Base-by-base conservation (phyloP, 1,284 basidiomycete species). In the Hemileia vastatrix region DNA sequence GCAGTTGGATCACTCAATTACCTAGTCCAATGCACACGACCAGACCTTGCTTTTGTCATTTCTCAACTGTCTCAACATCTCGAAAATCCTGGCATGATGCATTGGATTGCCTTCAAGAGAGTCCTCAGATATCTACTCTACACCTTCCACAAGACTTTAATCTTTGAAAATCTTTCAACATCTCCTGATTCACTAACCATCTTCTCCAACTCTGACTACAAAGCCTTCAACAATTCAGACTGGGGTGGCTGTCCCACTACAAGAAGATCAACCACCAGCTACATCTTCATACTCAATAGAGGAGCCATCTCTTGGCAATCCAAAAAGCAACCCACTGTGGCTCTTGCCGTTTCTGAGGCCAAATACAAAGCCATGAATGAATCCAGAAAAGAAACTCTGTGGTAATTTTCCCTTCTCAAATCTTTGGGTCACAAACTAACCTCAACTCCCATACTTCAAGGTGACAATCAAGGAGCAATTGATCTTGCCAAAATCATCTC, bases 401-500 rank as follows among this genome's bases (percentile, higher is more conserved):
- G 54, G 54, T 45, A 44, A n/a, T n/a, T n/a, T n/a, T n/a, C n/a
- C n/a, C n/a, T n/a, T n/a, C n/a, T n/a, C n/a, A n/a, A n/a, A n/a
- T n/a, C n/a, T n/a, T n/a, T n/a, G n/a, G n/a, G n/a, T n/a, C n/a
- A n/a, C n/a, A n/a, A n/a, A n/a, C n/a, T n/a, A n/a, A n/a, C n/a
- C n/a, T n/a, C n/a, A n/a, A n/a, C n/a, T n/a, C n/a, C 71, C 0
- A 59, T 61, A 0, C 57, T 81, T 9, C 64, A 64, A 27, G 63
- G 64, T 8, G 78, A 82, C 67, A 81, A 81, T 64, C 61, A 70
- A 6, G 70, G 75, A 0, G 69, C 77, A 0, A 76, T 80, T 32
- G 53, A 66, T 0, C 64, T 81, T 0, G 70, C 77, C 0, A 44
- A 73, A 77, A 78, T 56, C 70, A 76, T 0, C 68, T 71, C 3